Evolutionary conservation across 306 rosid genomes (phyloP), one percentile per base, ranked within the genome.

Genomic region (Geum urbanum): DNA sequence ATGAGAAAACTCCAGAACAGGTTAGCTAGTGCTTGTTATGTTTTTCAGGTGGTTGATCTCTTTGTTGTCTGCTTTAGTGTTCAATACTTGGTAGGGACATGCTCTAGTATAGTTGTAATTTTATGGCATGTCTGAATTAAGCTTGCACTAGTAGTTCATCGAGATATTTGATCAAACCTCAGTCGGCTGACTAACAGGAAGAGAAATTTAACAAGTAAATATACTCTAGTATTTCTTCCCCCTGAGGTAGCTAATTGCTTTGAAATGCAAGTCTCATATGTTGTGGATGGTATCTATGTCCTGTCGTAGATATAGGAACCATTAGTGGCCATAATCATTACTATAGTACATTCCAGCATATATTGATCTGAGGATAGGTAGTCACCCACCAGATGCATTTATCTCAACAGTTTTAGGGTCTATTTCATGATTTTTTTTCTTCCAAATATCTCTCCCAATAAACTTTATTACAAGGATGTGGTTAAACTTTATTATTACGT

Each of bases 1-100:
- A 95, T 50, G 99, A 95, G 78, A 95, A 95, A 83, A 95, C 97
- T 69, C 97, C 99, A 8, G 99, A 95, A 78, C 99, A 95, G 99
- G 99, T 94, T n/a, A 3, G 74, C 43, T 32, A 5, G 6, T 24
- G 74, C n/a, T n/a, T 43, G 11, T 55, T 18, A 44, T 56, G 24
- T 24, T 56, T 56, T 15, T 43, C 18, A 24, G 8, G 16, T n/a
- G 11, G 43, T 54, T 7, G 1, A 19, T 51, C 35, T 43, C 18
- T 43, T n/a, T 43, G 16, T 14, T 43, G 9, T 53, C 13, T 40
- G 27, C 27, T 40, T 39, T 3, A 4, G 50, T 48, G 5, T 16
- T 11, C 16, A 11, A 50, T 66, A 48, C 9, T 8, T 13, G 7
- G 10, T 35, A 15, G 48, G 24, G 37, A 50, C 50, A 5, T 7